Evolutionary conservation across 176 grass and related monocot genomes (phyloP).

Genomic region (Cenchrus americanus): DNA sequence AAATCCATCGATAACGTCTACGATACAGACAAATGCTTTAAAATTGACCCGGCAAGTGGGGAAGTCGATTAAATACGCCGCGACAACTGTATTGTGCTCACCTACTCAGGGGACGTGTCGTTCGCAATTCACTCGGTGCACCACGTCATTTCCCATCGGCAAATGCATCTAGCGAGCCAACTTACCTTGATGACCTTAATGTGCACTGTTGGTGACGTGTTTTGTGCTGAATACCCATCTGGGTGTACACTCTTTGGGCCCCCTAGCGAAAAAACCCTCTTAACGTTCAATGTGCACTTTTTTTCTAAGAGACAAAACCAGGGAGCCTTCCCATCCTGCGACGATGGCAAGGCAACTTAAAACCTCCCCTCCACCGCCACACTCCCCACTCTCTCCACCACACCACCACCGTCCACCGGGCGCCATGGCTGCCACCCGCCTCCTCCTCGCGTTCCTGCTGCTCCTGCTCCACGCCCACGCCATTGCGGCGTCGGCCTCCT

Average conservation of each 20-base stretch:
- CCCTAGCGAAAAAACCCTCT: not conserved
- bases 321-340: slow-evolving; percentile 37
- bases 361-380: slow-evolving; percentile 24
- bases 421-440: slow-evolving; percentile 41
- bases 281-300: slow-evolving; percentile 15
- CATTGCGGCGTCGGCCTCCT: slow-evolving; percentile 13
- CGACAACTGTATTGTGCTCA: not conserved
- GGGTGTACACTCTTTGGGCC: not conserved
- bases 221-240: not conserved
- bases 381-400: slow-evolving; percentile 33
- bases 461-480: not conserved
- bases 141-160: fast-evolving
- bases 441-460: slow-evolving; percentile 34
- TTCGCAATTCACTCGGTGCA: not conserved
- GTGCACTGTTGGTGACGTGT: fast-evolving
- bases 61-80: fast-evolving
- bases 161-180: not conserved
- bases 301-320: slow-evolving; percentile 24
- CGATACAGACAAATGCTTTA: not conserved
- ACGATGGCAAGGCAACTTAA: slow-evolving; percentile 27
- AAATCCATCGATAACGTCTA: fast-evolving
- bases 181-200: not conserved
- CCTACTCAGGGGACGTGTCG: not conserved
- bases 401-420: slow-evolving; percentile 11
- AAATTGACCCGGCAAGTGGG: fast-evolving